Conservation (phyloP, 768 basidiomycete species). For the Rhizopogon roseolus region DNA sequence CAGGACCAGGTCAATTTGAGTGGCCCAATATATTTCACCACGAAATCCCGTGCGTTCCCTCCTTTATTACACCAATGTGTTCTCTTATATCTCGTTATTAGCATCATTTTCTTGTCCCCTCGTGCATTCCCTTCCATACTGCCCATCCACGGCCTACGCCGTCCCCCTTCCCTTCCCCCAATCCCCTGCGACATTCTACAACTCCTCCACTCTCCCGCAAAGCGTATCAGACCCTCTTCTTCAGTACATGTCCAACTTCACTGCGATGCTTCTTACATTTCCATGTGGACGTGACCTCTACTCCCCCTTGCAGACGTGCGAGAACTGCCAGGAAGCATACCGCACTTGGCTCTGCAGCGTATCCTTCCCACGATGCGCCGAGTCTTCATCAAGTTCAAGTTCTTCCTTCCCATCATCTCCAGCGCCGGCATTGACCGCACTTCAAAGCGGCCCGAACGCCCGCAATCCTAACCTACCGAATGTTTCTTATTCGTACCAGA, state of each 20-base stretch:
- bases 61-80: background rate
- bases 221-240: constrained; percentile 47
- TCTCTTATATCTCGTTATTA: constrained; percentile 16
- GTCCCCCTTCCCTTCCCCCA: constrained; percentile 59
- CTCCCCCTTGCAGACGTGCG: constrained; percentile 73
- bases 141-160: constrained; percentile 65
- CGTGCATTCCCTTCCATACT: constrained; percentile 68
- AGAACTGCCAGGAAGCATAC: constrained; percentile 70
- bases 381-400: constrained; percentile 35
- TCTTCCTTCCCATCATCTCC: constrained; percentile 27
- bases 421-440: constrained; percentile 46
- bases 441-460: constrained; percentile 32
- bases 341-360: constrained; percentile 73
- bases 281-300: constrained; percentile 80
- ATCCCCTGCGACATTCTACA: constrained; percentile 37
- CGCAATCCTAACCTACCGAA: constrained; percentile 48
- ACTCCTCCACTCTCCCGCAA: constrained; percentile 45
- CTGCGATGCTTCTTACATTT: constrained; percentile 62
- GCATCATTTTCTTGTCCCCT: constrained; percentile 68
- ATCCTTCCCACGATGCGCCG: constrained; percentile 72
- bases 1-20: constrained; percentile 52
- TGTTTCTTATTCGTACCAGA: constrained; percentile 42
- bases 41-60: constrained; percentile 46
- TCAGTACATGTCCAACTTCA: constrained; percentile 67
- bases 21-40: constrained; percentile 66